phyloP scores from a whole-genome alignment of 2,329 filamentous ascomycete genomes.

The Colletotrichum viniferum region DNA sequence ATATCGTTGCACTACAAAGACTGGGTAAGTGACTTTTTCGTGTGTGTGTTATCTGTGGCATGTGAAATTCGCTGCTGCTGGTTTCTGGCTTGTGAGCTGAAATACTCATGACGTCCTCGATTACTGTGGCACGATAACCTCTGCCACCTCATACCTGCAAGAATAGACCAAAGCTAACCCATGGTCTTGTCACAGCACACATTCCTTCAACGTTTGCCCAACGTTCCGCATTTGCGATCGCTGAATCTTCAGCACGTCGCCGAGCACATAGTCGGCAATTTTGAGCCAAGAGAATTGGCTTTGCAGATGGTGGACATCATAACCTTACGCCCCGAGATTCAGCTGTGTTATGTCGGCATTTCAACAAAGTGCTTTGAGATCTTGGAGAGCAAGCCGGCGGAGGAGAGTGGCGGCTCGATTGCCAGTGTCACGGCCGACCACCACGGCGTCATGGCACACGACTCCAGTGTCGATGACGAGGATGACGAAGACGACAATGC shows the following conservation, averaged over 20 bases:
- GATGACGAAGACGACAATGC: slow-evolving; percentile 39
- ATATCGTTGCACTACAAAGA: slow-evolving; percentile 76
- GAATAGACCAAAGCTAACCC: slow-evolving; percentile 19
- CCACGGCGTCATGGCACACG: slow-evolving; percentile 18
- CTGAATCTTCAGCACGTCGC: slow-evolving; percentile 73
- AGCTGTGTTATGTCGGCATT: slow-evolving; percentile 79
- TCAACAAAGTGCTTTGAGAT: slow-evolving; percentile 83
- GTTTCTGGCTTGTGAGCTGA: not conserved
- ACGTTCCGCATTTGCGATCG: slow-evolving; percentile 71
- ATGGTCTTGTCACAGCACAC: slow-evolving; percentile 61
- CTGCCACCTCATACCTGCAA: not conserved
- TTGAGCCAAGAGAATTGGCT: slow-evolving; percentile 71
- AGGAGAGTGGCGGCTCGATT: slow-evolving; percentile 34
- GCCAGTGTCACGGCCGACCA: slow-evolving; percentile 20
- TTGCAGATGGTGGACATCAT: slow-evolving; percentile 81
- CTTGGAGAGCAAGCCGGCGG: slow-evolving; percentile 63
- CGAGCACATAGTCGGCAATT: slow-evolving; percentile 59
- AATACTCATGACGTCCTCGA: not conserved
- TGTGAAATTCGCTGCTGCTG: not conserved
- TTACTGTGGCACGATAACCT: not conserved
- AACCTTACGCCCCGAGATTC: slow-evolving; percentile 75
- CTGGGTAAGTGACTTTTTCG: slow-evolving; percentile 64
- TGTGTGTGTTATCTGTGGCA: slow-evolving; percentile 9
- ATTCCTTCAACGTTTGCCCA: slow-evolving; percentile 76
- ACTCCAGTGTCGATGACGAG: slow-evolving; percentile 33